Conservation (phyloP, 129 eudicot genomes). For the Smallanthus sonchifolius region DNA sequence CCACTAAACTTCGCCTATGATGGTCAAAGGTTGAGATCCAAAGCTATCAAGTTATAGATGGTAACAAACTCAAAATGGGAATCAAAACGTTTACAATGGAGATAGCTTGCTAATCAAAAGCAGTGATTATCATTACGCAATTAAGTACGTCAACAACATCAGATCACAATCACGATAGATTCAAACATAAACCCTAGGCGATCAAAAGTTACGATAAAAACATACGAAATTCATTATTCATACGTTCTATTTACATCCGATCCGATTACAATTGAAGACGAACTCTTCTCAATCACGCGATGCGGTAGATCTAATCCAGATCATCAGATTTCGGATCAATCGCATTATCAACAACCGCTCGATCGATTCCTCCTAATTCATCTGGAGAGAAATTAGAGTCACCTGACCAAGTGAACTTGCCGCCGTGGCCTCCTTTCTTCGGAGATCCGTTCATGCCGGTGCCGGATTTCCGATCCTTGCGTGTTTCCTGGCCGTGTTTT, state of each 20-base stretch:
- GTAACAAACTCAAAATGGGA: too few species aligned
- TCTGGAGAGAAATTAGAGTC: constrained; percentile 47
- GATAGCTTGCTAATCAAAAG: too few species aligned
- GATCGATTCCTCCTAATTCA: constrained; percentile 37
- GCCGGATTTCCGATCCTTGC: constrained; percentile 62
- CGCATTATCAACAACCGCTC: constrained; percentile 24
- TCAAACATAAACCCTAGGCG: not conserved
- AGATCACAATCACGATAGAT: too few species aligned
- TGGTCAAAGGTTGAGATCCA: too few species aligned
- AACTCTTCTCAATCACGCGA: not conserved
- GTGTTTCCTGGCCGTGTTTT: constrained; percentile 35
- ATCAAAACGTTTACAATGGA: too few species aligned
- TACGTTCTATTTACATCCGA: constrained; percentile 13
- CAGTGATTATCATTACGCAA: too few species aligned
- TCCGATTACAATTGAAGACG: not conserved
- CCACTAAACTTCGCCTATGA: too few species aligned
- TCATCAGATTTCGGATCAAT: constrained; percentile 54
- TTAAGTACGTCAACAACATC: too few species aligned
- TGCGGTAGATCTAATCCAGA: constrained; percentile 19
- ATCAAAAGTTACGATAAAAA: too few species aligned
- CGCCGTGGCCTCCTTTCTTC: constrained; percentile 90
- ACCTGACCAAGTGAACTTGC: constrained; percentile 92
- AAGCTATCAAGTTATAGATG: too few species aligned
- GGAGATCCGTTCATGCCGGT: constrained; percentile 71
- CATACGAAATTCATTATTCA: not conserved